A percentile compares a stretch with the other conserved stretches of the same genome.
Evolutionary conservation across 75 land plant species (phyloP).

Genomic region (Azolla pinnata): DNA sequence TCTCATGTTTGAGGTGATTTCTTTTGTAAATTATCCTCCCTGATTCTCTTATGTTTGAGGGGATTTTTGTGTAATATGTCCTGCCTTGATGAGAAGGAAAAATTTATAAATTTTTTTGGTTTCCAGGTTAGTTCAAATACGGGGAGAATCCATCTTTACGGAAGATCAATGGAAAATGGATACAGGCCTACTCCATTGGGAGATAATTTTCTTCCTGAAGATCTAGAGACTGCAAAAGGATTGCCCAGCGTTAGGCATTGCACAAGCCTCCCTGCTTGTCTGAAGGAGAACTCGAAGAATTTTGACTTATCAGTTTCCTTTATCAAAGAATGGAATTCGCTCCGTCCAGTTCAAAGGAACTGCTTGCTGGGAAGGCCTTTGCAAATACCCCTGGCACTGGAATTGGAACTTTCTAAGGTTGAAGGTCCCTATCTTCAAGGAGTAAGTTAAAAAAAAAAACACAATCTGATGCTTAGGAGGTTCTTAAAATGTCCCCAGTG

Average conservation of each 20-base stretch:
- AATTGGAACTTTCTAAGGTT: slow-evolving; percentile 48
- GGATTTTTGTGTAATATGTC: no score
- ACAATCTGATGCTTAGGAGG: no score
- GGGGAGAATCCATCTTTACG: slow-evolving; percentile 75
- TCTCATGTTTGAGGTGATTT: background rate
- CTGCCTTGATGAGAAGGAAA: no score
- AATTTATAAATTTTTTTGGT: no score
- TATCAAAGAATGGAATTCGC: slow-evolving; percentile 51
- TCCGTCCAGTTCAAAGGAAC: slow-evolving; percentile 61
- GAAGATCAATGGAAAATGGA: slow-evolving; percentile 31
- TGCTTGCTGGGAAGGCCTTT: slow-evolving; percentile 70
- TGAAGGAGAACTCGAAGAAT: slow-evolving; percentile 28
- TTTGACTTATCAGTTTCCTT: slow-evolving; percentile 29
- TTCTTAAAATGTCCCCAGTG: no score
- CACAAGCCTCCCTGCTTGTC: slow-evolving; percentile 2
- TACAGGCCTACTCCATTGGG: slow-evolving; percentile 56
- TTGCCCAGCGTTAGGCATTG: background rate
- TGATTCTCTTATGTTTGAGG: slow-evolving; percentile 3
- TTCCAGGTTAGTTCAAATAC: slow-evolving; percentile 80
- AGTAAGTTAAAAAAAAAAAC: background rate
- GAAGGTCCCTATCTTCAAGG: slow-evolving; percentile 1
- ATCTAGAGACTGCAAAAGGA: slow-evolving; percentile 32
- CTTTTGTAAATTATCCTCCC: background rate
- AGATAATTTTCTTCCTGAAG: slow-evolving; percentile 76
- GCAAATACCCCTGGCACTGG: slow-evolving; percentile 60